Percentiles rank a stretch among this genome's conserved stretches.
Evolutionary conservation across 2,329 filamentous ascomycete species (phyloP).

Genomic region (Hymenoscyphus occultus): DNA sequence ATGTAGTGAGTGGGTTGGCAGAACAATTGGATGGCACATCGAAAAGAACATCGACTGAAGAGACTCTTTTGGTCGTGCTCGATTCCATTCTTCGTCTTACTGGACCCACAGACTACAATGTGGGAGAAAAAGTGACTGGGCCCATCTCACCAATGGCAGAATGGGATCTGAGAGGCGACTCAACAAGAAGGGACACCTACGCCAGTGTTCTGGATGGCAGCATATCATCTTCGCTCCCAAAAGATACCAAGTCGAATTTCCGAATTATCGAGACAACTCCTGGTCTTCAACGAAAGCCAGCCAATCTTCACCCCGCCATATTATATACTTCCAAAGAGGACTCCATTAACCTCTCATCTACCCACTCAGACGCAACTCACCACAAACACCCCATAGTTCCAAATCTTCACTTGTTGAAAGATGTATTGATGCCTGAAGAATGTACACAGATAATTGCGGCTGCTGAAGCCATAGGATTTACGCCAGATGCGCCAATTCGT

Average conservation of each 20-base stretch:
- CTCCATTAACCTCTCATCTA: conserved; percentile 50
- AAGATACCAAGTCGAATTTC: conserved; percentile 43
- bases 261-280: conserved; percentile 60
- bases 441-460: conserved; percentile 66
- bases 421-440: conserved; percentile 59
- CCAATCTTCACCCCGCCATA: conserved; percentile 64
- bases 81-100: conserved; percentile 63
- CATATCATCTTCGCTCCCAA: conserved; percentile 45
- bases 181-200: conserved; percentile 47
- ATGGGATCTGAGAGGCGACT: conserved; percentile 55
- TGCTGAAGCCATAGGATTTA: conserved; percentile 62
- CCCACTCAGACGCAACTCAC: conserved; percentile 50
- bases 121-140: conserved; percentile 29
- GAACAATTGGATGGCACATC: conserved; percentile 47
- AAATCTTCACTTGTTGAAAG: conserved; percentile 55
- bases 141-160: conserved; percentile 57
- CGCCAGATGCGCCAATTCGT: conserved; percentile 64
- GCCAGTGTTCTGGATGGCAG: conserved; percentile 57
- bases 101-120: conserved; percentile 55
- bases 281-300: conserved; percentile 60
- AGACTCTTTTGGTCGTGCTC: conserved; percentile 57
- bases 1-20: conserved; percentile 64
- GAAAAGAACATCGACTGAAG: conserved; percentile 45
- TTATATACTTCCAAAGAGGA: conserved; percentile 60
- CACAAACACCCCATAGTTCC: conserved; percentile 59